Evolutionary conservation across 306 rosid genomes (phyloP), one percentile per base, ranked within the genome.

Genomic region (Quercus suber): DNA sequence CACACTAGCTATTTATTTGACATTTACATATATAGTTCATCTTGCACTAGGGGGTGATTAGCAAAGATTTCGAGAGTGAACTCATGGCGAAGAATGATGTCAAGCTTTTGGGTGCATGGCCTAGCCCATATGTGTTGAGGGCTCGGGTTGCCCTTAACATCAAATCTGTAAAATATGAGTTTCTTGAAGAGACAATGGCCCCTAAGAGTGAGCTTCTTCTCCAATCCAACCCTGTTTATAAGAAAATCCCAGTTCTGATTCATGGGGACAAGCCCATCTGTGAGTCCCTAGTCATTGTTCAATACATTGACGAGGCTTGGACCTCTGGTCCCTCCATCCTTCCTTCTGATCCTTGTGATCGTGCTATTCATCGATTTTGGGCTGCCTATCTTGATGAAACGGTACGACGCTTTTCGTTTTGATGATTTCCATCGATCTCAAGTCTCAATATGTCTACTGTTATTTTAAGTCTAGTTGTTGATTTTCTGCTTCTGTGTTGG

Each of bases 281-380:
- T 15, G 93, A 91, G 63, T 91, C 93, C 61, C 71, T 77, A 33
- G 61, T 90, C 79, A 86, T 91, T 73, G 87, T 89, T 25, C 74
- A 91, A 14, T 91, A 91, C 64, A 67, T 88, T 3, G 89, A 90
- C 31, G 88, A 90, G 14, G 76, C 19, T 5, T 90, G 90, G 90
- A 5, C 82, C 37, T 81, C 84, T 20, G 83, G 55, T 3, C 79
- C 85, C 1, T 70, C 91, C 17, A 80, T 91, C 59, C 88, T 91
- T 8, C 89, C 91, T n/a, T 82, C 89, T 59, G 72, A 87, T 55
- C 89, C 91, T 27, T 89, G 84, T 21, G 87, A 89, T 2, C 83
- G 91, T 0, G 91, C 96, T 60, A 74, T 73, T 69, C 80, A 85
- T n/a, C 84, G 89, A n/a, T 91, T 91, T 55, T 91, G 96, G 93